Conservation (phyloP, 805 yeast genomes). For the Metschnikowia rubicola region DNA sequence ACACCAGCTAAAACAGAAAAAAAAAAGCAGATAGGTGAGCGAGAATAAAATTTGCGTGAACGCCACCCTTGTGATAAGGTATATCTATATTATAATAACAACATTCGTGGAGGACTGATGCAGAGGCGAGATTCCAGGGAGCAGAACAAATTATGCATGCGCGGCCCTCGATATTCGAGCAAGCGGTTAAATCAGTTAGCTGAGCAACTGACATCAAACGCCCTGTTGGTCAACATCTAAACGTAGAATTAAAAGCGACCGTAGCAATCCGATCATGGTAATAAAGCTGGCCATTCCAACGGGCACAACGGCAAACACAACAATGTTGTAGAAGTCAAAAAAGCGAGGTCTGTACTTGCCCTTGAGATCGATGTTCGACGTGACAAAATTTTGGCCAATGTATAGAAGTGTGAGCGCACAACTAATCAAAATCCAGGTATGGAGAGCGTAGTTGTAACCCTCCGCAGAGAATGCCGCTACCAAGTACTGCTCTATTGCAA, state of each 20-base stretch:
- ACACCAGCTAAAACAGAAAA: too few species aligned
- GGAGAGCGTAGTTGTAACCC: constrained; percentile 68
- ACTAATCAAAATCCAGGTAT: constrained; percentile 89
- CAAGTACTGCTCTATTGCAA: constrained; percentile 66
- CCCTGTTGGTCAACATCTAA: constrained; percentile 46
- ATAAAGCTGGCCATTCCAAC: constrained; percentile 91
- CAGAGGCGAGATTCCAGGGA: too few species aligned
- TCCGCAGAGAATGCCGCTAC: constrained; percentile 63
- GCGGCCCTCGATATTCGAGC: too few species aligned
- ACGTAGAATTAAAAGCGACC: constrained; percentile 72
- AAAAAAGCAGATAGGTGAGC: too few species aligned
- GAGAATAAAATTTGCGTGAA: too few species aligned
- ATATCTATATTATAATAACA: too few species aligned
- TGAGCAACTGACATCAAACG: too few species aligned
- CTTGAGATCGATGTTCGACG: constrained; percentile 63
- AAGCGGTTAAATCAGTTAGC: too few species aligned
- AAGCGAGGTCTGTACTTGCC: constrained; percentile 53
- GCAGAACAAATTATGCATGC: too few species aligned
- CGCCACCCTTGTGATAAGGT: too few species aligned
- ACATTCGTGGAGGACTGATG: too few species aligned
- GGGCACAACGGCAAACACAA: constrained; percentile 97
- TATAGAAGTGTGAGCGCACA: constrained; percentile 77
- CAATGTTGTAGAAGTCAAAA: constrained; percentile 82
- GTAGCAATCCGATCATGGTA: constrained; percentile 80
- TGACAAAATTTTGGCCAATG: constrained; percentile 83